A percentile compares a stretch with the other conserved stretches of the same genome.
These are phyloP conservation scores for Clarireedia hainanense DNA, from an alignment of 2,329 filamentous ascomycete species.

Conservation along the genomic window DNA sequence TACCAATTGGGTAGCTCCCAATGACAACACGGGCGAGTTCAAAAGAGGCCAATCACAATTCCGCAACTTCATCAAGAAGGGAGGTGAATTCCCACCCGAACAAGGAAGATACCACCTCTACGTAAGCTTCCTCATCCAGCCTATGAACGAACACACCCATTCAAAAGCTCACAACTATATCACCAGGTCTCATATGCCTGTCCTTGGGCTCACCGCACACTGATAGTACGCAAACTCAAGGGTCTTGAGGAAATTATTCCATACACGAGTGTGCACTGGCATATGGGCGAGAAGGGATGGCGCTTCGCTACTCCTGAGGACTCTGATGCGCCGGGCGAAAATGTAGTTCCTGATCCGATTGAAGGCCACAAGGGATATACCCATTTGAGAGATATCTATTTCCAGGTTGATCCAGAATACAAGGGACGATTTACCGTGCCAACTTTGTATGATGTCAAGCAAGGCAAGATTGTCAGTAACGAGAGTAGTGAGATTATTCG, in stretches of 20 bases:
- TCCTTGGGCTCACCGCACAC: conserved; percentile 74
- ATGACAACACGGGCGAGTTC: conserved; percentile 81
- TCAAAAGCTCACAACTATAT: conserved; percentile 25
- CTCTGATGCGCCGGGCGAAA: conserved; percentile 46
- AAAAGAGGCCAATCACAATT: conserved; percentile 82
- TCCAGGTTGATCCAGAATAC: conserved; percentile 57
- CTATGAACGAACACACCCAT: conserved; percentile 54
- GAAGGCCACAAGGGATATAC: conserved; percentile 57
- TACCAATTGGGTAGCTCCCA: conserved; percentile 75
- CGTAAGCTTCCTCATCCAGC: conserved; percentile 80
- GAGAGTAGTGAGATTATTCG: conserved; percentile 79
- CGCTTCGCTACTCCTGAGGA: conserved; percentile 55
- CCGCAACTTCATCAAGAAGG: conserved; percentile 57
- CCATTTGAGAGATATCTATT: conserved; percentile 61
- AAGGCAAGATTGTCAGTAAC: conserved; percentile 69
- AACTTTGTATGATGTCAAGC: conserved; percentile 56
- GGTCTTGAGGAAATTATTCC: conserved; percentile 79
- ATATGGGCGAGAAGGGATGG: conserved; percentile 63
- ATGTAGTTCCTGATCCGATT: conserved; percentile 56
- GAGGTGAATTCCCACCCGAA: conserved; percentile 64
- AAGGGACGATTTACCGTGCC: conserved; percentile 63
- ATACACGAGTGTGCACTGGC: conserved; percentile 38
- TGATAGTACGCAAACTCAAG: conserved; percentile 86
- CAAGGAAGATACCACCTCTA: conserved; percentile 90
- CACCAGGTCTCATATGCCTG: conserved; percentile 32